Base-by-base conservation (phyloP, 176 grass and related monocot species). In the Bromus sterilis region DNA sequence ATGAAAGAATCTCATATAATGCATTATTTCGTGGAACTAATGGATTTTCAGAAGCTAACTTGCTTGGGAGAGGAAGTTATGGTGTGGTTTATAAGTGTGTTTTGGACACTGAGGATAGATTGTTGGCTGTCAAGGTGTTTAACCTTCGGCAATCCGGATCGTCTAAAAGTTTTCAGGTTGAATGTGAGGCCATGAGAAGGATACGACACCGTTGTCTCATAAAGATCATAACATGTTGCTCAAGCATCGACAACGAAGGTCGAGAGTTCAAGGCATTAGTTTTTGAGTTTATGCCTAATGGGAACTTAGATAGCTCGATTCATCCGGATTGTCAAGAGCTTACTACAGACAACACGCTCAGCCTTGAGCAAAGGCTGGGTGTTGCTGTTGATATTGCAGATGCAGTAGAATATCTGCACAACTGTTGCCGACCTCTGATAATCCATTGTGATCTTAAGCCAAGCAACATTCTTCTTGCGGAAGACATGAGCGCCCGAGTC, bases 131-230 rank as follows among this genome's bases (percentile, higher is more conserved):
- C 46, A 75, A 75, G 30, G 71, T 75, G 21, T 75, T 75, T 75
- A 75, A 75, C 23, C 71, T 55, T 35, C 13, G 14, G 18, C 71
- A 75, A 35, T 55, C 68, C 12, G 16, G 71, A n/a, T 75, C 30
- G 34, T 75, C 71, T 30, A 75, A 56, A 46, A 75, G 71, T 56
- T 75, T 75, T 75, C 9, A 75, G 71, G 20, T 21, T n/a, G 71
- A 75, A 75, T 75, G 71, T 75, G 71, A 75, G 11, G 71, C 46
- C 71, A 56, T 75, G 71, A 34, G 46, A 71, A 71, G 68, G 25
- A 71, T 71, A 71, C 39, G 68, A 30, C 67, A 71, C 14, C 40
- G 68, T 46, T 34, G 71, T 75, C 46, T 75, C 30, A 13, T 31
- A 55, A 75, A 75, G 71, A 55, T 75, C 46, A 14, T 75, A n/a